These are phyloP conservation scores for Hypoxylon sp. DNA, from an alignment of 2,329 filamentous ascomycete genomes.

Conservation along the genomic window DNA sequence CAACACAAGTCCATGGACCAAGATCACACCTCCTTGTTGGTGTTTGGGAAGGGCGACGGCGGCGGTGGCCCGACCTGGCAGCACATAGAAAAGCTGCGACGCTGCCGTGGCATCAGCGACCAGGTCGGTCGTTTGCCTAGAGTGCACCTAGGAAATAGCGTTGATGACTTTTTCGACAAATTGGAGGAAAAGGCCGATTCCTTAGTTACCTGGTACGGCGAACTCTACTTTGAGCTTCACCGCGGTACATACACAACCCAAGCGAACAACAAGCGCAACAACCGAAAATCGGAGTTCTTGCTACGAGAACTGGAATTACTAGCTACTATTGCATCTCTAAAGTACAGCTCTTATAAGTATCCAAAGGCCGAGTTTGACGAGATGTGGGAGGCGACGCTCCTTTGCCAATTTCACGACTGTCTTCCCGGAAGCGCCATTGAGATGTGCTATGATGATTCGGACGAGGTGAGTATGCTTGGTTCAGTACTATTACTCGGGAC, in stretches of 20 bases:
- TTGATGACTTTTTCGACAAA: constrained; percentile 92
- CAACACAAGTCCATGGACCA: constrained; percentile 97
- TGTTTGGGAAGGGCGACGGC: constrained; percentile 96
- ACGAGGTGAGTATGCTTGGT: constrained; percentile 63
- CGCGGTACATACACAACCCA: constrained; percentile 97
- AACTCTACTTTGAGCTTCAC: constrained; percentile 97
- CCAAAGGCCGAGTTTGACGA: constrained; percentile 92
- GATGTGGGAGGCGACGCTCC: constrained; percentile 92
- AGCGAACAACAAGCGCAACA: constrained; percentile 96
- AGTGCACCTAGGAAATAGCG: constrained; percentile 86
- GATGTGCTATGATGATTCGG: constrained; percentile 97
- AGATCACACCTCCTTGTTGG: constrained; percentile 86
- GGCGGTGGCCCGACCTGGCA: constrained; percentile 94
- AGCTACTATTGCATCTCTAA: constrained; percentile 83
- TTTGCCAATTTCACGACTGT: constrained; percentile 98
- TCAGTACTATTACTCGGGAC: background rate
- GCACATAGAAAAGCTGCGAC: constrained; percentile 91
- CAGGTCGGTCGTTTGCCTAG: constrained; percentile 83
- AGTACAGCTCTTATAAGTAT: constrained; percentile 79
- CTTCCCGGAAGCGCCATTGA: constrained; percentile 94
- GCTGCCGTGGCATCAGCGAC: constrained; percentile 91
- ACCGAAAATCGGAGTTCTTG: constrained; percentile 84
- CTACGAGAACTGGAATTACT: constrained; percentile 89
- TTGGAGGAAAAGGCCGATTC: constrained; percentile 81
- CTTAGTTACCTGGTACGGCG: constrained; percentile 96